Evolutionary conservation across 805 yeast genomes (phyloP).

Genomic region (Brettanomyces naardenensis): DNA sequence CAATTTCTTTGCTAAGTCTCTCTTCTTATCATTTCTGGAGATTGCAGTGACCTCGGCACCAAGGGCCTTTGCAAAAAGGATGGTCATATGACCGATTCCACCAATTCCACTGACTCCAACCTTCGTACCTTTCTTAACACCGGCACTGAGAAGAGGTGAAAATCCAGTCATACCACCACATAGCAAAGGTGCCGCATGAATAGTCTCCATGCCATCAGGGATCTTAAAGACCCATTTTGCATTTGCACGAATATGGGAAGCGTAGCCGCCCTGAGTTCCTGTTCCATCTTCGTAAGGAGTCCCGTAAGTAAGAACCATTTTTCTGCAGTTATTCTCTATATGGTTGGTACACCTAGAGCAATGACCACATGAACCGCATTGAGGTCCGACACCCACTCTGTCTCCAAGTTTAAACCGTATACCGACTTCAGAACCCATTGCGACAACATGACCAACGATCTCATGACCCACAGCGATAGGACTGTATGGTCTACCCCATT

Average conservation of each 20-base stretch:
- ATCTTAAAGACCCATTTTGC: constrained; percentile 37
- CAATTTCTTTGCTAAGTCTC: constrained; percentile 37
- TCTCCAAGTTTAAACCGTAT: constrained; percentile 33
- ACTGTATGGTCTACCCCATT: constrained; percentile 9
- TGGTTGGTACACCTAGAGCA: constrained; percentile 30
- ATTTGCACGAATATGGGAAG: constrained; percentile 36
- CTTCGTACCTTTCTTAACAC: constrained; percentile 37
- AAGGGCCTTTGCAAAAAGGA: constrained; percentile 45
- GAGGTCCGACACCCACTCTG: constrained; percentile 44
- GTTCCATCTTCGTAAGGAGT: constrained; percentile 32
- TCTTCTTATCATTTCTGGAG: constrained; percentile 43
- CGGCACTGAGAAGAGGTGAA: constrained; percentile 33
- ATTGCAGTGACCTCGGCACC: constrained; percentile 53
- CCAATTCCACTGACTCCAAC: constrained; percentile 42
- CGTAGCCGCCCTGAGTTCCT: constrained; percentile 39
- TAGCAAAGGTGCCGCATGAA: constrained; percentile 43
- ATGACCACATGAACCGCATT: constrained; percentile 27
- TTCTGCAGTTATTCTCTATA: constrained; percentile 41
- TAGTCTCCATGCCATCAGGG: constrained; percentile 34
- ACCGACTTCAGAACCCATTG: constrained; percentile 30
- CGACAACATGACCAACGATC: constrained; percentile 33
- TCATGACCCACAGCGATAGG: constrained; percentile 35
- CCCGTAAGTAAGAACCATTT: constrained; percentile 44
- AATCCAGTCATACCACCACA: constrained; percentile 50
- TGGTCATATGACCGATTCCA: constrained; percentile 37